Evolutionary conservation across 164 flowering plant species (phyloP).

Genomic region (Echeveria elegans): DNA sequence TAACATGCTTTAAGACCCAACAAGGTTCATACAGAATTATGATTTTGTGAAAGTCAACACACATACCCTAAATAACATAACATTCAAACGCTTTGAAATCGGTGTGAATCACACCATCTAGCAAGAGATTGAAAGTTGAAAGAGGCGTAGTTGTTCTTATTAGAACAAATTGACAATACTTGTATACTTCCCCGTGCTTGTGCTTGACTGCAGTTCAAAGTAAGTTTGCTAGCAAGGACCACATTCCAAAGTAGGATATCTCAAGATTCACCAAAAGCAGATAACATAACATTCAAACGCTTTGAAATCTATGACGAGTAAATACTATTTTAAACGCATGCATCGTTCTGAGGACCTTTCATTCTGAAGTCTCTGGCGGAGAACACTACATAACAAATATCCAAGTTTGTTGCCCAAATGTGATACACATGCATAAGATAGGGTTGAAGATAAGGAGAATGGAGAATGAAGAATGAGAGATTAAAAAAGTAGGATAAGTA

Average conservation of each 20-base stretch:
- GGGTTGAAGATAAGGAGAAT: too few species aligned
- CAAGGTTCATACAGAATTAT: too few species aligned
- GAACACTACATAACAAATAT: not conserved
- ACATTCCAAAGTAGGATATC: not conserved
- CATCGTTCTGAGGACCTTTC: too few species aligned
- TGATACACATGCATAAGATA: not conserved
- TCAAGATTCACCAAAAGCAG: not conserved
- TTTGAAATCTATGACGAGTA: not conserved
- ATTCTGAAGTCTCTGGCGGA: not conserved
- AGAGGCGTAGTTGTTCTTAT: not conserved
- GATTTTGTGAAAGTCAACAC: too few species aligned
- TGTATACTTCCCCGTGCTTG: too few species aligned
- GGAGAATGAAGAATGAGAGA: not conserved
- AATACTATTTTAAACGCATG: not conserved
- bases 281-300: too few species aligned
- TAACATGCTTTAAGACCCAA: too few species aligned
- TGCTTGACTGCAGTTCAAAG: not conserved
- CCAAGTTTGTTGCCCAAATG: constrained; percentile 1
- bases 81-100: too few species aligned
- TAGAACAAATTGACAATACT: not conserved
- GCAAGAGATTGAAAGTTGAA: too few species aligned
- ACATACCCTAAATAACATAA: too few species aligned
- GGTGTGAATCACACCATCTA: too few species aligned
- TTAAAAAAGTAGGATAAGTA: not conserved
- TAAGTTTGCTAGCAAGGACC: not conserved